These are phyloP conservation scores for Candida chilensis DNA, from an alignment of 805 yeast genomes.

Conservation along the genomic window DNA sequence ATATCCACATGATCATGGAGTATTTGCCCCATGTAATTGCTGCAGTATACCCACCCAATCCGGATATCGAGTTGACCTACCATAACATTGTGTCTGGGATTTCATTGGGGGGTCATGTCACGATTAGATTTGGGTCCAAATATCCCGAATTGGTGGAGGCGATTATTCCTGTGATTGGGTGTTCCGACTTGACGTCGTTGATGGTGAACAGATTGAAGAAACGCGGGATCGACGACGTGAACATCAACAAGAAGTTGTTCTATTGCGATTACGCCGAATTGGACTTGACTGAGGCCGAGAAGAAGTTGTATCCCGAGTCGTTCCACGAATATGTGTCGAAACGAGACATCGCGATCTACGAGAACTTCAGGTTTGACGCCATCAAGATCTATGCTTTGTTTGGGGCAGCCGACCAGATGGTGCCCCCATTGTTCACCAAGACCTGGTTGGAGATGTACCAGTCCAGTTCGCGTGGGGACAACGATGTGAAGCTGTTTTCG, in stretches of 20 bases:
- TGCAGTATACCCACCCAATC: too few relatives aligned
- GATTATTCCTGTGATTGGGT: constrained; percentile 43
- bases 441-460: constrained; percentile 20
- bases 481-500: constrained; percentile 11
- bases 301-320: constrained; percentile 17
- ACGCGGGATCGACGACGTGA: too few relatives aligned
- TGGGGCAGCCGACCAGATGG: constrained; percentile 23
- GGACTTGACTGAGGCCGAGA: constrained; percentile 15
- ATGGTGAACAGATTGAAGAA: constrained; percentile 28
- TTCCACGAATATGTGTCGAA: constrained; percentile 18
- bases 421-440: constrained; percentile 20
- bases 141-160: constrained; percentile 26
- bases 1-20: constrained; percentile 31
- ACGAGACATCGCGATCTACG: constrained; percentile 20
- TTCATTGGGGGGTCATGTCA: constrained; percentile 52
- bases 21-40: constrained; percentile 23
- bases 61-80: constrained; percentile 14
- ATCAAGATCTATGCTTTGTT: constrained; percentile 25
- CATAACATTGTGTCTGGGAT: constrained; percentile 36
- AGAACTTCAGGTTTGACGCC: constrained; percentile 17
- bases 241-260: constrained; percentile 19
- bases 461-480: constrained; percentile 13
- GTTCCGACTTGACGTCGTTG: constrained; percentile 34
- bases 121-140: constrained; percentile 31
- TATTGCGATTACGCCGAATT: constrained; percentile 23